phyloP scores from a whole-genome alignment of 2,329 filamentous ascomycete genomes.

The Colletotrichum brevisporum region DNA sequence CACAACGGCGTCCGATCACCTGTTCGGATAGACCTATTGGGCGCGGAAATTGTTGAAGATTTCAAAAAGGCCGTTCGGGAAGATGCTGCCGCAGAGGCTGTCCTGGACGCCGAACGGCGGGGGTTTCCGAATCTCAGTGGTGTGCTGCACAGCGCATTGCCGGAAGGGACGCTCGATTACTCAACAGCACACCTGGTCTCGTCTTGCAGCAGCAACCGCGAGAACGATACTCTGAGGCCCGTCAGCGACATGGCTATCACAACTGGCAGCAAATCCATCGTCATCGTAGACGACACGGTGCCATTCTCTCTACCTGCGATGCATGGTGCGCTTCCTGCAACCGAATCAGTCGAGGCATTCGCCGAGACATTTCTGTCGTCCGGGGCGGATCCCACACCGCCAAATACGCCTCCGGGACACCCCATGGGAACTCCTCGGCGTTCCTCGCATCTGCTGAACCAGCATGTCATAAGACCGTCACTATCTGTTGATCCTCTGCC shows the following conservation, averaged over 20 bases:
- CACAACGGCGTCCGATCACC: conserved; percentile 63
- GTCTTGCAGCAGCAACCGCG: conserved; percentile 53
- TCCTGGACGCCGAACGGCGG: conserved; percentile 42
- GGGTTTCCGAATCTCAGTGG: conserved; percentile 18
- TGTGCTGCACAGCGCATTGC: conserved; percentile 34
- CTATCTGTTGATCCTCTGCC: conserved; percentile 58
- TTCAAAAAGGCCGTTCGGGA: conserved; percentile 83
- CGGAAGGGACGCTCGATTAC: conserved; percentile 54
- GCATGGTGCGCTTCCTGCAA: conserved; percentile 63
- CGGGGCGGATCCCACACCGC: conserved; percentile 70
- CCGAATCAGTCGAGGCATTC: conserved; percentile 67
- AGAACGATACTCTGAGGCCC: conserved; percentile 55
- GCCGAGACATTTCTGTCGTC: conserved; percentile 64
- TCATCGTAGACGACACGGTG: conserved; percentile 83
- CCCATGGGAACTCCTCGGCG: conserved; percentile 62
- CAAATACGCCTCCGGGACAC: conserved; percentile 70
- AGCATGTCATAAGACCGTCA: conserved; percentile 56
- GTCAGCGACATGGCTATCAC: conserved; percentile 74
- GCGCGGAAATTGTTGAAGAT: conserved; percentile 82
- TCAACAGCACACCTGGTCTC: conserved; percentile 61
- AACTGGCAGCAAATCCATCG: conserved; percentile 87
- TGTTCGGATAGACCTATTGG: conserved; percentile 84
- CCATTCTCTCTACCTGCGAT: conserved; percentile 65
- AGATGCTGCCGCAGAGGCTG: conserved; percentile 64
- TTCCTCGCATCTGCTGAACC: conserved; percentile 69